These are phyloP conservation scores for Nepenthes mirabilis DNA, from an alignment of 148 eudicot genomes.

Conservation along the genomic window DNA sequence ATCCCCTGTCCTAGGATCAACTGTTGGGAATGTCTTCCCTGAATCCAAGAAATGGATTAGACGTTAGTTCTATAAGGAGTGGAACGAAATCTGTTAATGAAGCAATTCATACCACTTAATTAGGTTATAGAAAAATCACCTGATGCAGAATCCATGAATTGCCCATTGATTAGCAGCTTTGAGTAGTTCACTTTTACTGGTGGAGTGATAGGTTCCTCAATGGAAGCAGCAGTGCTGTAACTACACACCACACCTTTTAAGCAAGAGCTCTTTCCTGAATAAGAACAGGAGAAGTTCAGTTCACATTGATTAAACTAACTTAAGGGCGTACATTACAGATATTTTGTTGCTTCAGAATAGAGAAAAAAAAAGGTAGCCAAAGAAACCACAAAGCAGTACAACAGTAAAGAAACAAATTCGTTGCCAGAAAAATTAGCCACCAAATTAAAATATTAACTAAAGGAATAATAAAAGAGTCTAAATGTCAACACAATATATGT, in stretches of 20 bases:
- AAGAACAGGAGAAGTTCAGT: not conserved
- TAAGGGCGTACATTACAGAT: not conserved
- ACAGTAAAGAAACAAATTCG: no score
- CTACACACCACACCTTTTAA: slow-evolving; percentile 20
- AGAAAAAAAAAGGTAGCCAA: not conserved
- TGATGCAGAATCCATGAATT: slow-evolving; percentile 59
- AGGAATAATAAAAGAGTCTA: no score
- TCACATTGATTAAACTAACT: not conserved
- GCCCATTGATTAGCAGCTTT: slow-evolving; percentile 58
- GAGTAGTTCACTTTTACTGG: slow-evolving; percentile 42
- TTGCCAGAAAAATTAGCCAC: no score
- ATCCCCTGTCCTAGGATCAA: slow-evolving; percentile 73
- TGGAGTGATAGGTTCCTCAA: slow-evolving; percentile 46
- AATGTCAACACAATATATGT: no score
- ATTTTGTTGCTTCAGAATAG: not conserved
- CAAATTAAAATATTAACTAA: no score
- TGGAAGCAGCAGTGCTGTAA: slow-evolving; percentile 43
- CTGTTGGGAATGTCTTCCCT: slow-evolving; percentile 60
- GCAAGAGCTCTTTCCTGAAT: slow-evolving; percentile 21
- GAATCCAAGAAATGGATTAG: slow-evolving; percentile 1
- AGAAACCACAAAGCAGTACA: not conserved
- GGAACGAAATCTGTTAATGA: not conserved
- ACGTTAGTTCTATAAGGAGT: not conserved
- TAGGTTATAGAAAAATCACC: slow-evolving; percentile 16
- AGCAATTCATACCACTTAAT: not conserved